Percentiles rank a stretch among this genome's conserved stretches.
phyloP scores from a whole-genome alignment of 768 basidiomycete genomes.

The Mycena rebaudengoi region DNA sequence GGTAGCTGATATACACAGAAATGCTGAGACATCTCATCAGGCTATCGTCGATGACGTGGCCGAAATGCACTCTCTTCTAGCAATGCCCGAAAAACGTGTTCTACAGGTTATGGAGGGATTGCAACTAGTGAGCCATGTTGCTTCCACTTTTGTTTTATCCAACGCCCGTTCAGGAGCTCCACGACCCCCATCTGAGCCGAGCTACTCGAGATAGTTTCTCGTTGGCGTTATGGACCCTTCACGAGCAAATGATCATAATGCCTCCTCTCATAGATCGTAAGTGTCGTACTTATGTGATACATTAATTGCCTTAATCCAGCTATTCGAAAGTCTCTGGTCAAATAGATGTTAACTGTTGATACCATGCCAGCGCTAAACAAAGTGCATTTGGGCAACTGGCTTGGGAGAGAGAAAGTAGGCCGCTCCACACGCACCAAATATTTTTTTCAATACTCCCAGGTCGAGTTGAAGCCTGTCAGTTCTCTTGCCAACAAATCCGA shows the following conservation, averaged over 20 bases:
- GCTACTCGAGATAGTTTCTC: conserved; percentile 43
- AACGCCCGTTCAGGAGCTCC: conserved; percentile 39
- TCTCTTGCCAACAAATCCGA: conserved; percentile 42
- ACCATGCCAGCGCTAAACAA: conserved; percentile 39
- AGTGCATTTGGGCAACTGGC: conserved; percentile 52
- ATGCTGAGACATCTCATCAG: conserved; percentile 41
- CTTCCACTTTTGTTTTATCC: background rate
- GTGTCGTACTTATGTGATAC: conserved; percentile 15
- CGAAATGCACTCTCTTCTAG: conserved; percentile 46
- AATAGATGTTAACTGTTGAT: conserved; percentile 38
- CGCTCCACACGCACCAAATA: background rate
- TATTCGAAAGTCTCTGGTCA: conserved; percentile 49
- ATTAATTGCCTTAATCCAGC: background rate
- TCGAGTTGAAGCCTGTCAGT: conserved; percentile 49
- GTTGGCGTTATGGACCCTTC: conserved; percentile 49
- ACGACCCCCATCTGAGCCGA: conserved; percentile 39
- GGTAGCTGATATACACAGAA: conserved; percentile 34
- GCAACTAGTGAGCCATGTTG: conserved; percentile 42
- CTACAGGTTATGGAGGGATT: conserved; percentile 52
- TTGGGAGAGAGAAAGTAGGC: conserved; percentile 44
- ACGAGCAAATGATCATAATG: conserved; percentile 46
- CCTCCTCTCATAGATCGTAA: conserved; percentile 54
- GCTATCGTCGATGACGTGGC: conserved; percentile 39
- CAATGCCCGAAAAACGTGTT: conserved; percentile 40
- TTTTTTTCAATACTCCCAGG: conserved; percentile 32